A percentile compares a stretch with the other conserved stretches of the same genome.
Evolutionary conservation across 306 rosid genomes (phyloP).

Genomic region (Notholithocarpus densiflorus): DNA sequence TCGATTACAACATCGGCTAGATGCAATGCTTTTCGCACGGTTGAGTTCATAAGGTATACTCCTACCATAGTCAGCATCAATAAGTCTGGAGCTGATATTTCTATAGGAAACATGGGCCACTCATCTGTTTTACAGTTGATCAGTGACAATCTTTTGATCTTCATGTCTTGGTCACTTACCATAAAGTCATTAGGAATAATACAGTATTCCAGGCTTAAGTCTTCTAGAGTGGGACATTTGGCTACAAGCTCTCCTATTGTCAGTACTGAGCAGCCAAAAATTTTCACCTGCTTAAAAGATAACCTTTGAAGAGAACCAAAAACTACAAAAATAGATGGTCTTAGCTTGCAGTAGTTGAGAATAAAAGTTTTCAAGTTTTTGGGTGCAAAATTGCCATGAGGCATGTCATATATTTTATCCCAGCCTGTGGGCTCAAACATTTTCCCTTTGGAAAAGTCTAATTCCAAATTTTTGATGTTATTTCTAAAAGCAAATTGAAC

Average conservation of each 20-base stretch:
- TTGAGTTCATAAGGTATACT: conserved; percentile 9
- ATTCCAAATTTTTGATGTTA: neutral
- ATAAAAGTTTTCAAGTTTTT: neutral
- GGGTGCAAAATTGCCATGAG: neutral
- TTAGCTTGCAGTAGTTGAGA: conserved; percentile 10
- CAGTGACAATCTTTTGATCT: conserved; percentile 6
- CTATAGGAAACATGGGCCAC: conserved; percentile 8
- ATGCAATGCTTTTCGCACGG: neutral
- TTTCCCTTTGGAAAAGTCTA: conserved; percentile 8
- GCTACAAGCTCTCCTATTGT: conserved; percentile 4
- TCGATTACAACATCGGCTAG: neutral
- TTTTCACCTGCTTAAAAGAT: neutral
- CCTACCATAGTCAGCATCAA: neutral
- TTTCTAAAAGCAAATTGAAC: conserved; percentile 9
- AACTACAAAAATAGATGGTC: neutral
- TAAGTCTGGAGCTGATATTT: conserved; percentile 6
- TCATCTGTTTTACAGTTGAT: conserved; percentile 11
- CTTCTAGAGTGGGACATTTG: conserved; percentile 16
- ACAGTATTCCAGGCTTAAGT: conserved; percentile 2
- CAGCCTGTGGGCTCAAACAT: neutral
- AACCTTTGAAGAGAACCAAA: neutral
- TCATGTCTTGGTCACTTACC: conserved; percentile 7
- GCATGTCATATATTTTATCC: neutral
- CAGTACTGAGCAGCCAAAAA: neutral
- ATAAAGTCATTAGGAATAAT: conserved; percentile 6